Evolutionary conservation across 2,329 filamentous ascomycete genomes (phyloP), one percentile per base, ranked within the genome.

Genomic region (Phialocephala sp.): DNA sequence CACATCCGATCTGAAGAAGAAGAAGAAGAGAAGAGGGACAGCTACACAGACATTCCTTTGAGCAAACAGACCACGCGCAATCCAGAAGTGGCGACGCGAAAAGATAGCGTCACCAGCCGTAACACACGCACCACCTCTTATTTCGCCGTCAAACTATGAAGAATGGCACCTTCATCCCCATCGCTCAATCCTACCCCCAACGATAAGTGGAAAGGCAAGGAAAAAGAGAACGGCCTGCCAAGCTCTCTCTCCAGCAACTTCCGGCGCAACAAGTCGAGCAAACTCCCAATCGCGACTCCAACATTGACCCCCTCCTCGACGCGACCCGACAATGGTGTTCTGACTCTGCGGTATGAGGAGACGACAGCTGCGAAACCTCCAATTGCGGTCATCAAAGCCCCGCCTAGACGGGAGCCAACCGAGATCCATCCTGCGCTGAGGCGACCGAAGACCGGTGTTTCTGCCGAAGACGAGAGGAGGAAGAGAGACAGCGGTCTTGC

Each of bases 271-370:
- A 65, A 60, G 50, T 37, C 60, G 45, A 27, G 32, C 24, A 24
- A 62, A 27, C 63, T 47, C 60, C n/a, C 54, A 47, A 2, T 9
- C 18, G 43, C 11, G 27, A 12, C 24, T 18, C 5, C 50, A 32
- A 54, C 14, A 11, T 64, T 45, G 41, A 65, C 60, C 32, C 59
- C 58, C 20, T 56, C 39, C 6, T 24, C 39, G 12, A 64, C 68
- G 35, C 63, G 65, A 20, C 55, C 59, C 27, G 70, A 72, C 47
- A 59, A 73, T 47, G 69, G 66, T 11, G 59, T 88, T 71, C 80
- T 88, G 65, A 82, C 82, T 57, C 73, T 89, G 63, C 84, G 85
- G 65, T 89, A 89, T 78, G 87, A 89, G 73, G 83, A 88, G 76
- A 86, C 85, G 41, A 78, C 83, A 59, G 82, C 84, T 71, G 84